Base-by-base conservation (phyloP, 108 stramenopile genomes). In the Schizochytrium sp. region DNA sequence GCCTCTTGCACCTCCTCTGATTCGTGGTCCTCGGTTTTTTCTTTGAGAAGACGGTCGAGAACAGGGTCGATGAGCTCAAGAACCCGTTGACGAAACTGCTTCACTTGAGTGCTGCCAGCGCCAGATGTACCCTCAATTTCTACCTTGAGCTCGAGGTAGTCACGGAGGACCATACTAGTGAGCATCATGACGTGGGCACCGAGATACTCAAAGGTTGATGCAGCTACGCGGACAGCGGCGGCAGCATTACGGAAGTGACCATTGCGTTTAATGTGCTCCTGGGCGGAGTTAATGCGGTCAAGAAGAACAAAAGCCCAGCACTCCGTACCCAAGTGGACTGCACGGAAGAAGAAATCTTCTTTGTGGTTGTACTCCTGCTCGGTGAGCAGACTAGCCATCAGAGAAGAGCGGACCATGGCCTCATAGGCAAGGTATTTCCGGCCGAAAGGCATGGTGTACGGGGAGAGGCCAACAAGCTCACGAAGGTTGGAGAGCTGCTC, bases 161-260 rank as follows among this genome's bases (percentile, higher is more conserved):
- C 90, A 56, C 90, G 88, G 47, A 91, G 88, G 15, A 91, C 87
- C 90, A 91, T 91, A 46, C 56, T 58, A 12, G 90, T 91, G 53
- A 91, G 90, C 88, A 91, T 88, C 90, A 91, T 91, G 72, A 91
- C 87, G 47, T 91, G 90, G n/a, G 88, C 90, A 19, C 90, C 90
- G 28, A 91, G 88, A 53, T 91, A 91, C 17, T 55, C 50, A 17
- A 91, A 87, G 60, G 87, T 91, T 56, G 87, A 87, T 3, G 72
- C 49, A 28, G 90, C 90, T n/a, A 44, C 45, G 13, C 72, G 69
- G 15, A 91, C 88, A 56, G 46, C 60, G 38, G 90, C 90, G 3
- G 88, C 72, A 50, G 90, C 90, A 49, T 88, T 91, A 59, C 59
- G 56, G 60, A 56, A 91, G 88, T 91, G 88, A 12, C 87, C 61